A percentile compares a stretch with the other conserved stretches of the same genome.
These are phyloP conservation scores for Arachnomyces sp. DNA, from an alignment of 2,329 filamentous ascomycete genomes.

Conservation along the genomic window DNA sequence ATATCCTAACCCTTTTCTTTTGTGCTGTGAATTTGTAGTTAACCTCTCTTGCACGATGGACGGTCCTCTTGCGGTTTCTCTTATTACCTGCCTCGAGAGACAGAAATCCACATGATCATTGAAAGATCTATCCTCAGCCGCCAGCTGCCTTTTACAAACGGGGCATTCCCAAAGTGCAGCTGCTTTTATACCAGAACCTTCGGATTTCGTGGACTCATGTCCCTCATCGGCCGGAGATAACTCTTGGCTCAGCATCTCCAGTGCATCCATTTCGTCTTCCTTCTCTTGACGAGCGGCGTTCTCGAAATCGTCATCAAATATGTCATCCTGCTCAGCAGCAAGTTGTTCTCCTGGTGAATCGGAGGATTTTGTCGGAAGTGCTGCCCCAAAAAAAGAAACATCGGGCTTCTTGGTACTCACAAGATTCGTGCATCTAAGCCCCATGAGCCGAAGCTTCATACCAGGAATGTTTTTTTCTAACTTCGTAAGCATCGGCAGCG, in stretches of 20 bases:
- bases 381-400: constrained; percentile 67
- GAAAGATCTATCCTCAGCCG: constrained; percentile 66
- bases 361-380: constrained; percentile 8
- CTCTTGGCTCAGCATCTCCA: constrained; percentile 57
- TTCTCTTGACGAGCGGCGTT: constrained; percentile 50
- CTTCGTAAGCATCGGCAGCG: constrained; percentile 75
- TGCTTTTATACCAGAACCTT: not conserved
- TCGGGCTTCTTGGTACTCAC: constrained; percentile 77
- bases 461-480: constrained; percentile 74
- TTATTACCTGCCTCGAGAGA: constrained; percentile 77
- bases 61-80: constrained; percentile 50
- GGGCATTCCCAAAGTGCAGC: constrained; percentile 74
- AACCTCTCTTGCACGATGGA: no score
- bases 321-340: constrained; percentile 63
- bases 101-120: constrained; percentile 92
- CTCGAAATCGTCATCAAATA: constrained; percentile 47
- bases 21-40: no score
- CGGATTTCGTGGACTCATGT: no score
- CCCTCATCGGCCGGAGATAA: constrained; percentile 6
- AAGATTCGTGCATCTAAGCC: constrained; percentile 78
- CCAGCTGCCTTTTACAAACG: constrained; percentile 71
- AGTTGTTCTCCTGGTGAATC: constrained; percentile 39
- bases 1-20: constrained; percentile 2
- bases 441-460: constrained; percentile 78
- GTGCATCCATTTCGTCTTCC: constrained; percentile 53